Evolutionary conservation across 2,329 filamentous ascomycete species (phyloP).

Genomic region (Diaporthe citriasiana): DNA sequence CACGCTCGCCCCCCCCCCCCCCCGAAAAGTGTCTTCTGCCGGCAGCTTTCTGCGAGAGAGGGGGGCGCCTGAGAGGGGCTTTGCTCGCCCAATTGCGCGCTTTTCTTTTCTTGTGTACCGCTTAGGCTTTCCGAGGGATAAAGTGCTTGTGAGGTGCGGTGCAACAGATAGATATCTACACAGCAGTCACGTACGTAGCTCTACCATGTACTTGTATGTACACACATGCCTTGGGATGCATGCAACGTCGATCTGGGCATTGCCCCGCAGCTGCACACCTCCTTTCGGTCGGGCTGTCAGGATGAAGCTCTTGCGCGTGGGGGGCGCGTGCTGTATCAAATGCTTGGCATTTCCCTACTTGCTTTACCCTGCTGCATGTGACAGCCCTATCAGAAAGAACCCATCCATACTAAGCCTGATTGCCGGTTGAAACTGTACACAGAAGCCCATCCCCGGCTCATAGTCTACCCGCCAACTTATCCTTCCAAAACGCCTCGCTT

Average conservation of each 20-base stretch:
- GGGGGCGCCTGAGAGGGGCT: background rate
- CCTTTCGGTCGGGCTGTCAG: conserved; percentile 6
- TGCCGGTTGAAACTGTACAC: background rate
- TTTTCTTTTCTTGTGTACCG: background rate
- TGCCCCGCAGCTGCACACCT: conserved; percentile 29
- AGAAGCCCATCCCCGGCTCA: background rate
- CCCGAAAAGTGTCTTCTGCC: conserved; percentile 34
- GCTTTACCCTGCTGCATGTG: conserved; percentile 30
- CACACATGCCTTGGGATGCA: conserved; percentile 30
- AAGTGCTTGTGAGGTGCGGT: background rate
- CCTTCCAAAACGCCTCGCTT: conserved; percentile 18
- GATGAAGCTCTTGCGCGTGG: conserved; percentile 27
- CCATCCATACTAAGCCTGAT: background rate
- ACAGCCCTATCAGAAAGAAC: conserved; percentile 23
- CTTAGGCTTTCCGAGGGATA: conserved; percentile 21
- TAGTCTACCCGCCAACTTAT: background rate
- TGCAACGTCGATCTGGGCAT: conserved; percentile 34
- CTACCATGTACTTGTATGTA: conserved; percentile 1
- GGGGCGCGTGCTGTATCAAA: conserved; percentile 12
- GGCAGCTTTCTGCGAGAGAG: conserved; percentile 21
- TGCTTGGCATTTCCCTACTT: conserved; percentile 31
- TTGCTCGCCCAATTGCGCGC: background rate
- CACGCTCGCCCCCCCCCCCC: background rate
- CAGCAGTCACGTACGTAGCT: background rate
- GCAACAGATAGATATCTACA: background rate